Base-by-base conservation (phyloP, 2,329 filamentous ascomycete genomes). In the Cercospora sp. region DNA sequence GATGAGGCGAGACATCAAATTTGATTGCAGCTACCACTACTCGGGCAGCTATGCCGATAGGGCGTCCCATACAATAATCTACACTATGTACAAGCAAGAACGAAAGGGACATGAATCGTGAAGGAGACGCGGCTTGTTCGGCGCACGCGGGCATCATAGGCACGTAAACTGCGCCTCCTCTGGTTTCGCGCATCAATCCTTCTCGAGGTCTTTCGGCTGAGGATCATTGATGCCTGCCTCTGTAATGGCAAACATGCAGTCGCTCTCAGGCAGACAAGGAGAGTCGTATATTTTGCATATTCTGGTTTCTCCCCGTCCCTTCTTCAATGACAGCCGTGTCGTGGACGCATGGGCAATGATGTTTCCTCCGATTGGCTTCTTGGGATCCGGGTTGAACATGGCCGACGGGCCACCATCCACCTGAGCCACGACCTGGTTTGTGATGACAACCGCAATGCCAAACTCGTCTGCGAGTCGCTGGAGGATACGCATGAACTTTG, bases 221-320 rank as follows among this genome's bases (percentile, higher is more conserved):
- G 95, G 95, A 78, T 99, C 95, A 30, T 93, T 93, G 76, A 99
- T 99, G 53, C 95, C 95, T 78, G 97, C 93, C 80, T 98, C 96
- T 66, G 92, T 93, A 79, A 99, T 99, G 58, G 95, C 94, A 82
- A 99, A 99, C 74, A 98, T 82, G 78, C 93, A 97, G 80, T 99
- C 96, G 75, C 93, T 96, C 82, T 99, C 95, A 0, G 95, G 95
- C 72, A 99, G 83, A 80, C 95, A 99, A 1, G 95, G 95, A 75
- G 94, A 98, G 81, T 99, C 96, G 78, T 99, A 99, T 70, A 99
- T 99, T 85, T 98, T 99, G 83, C 95, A 97, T 73, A 99, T 92
- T 83, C 95, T 88, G 23, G 95, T 99, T 84, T 99, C 95, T 31
- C 88, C 95, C 65, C 95, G 87, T 1, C 95, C 96, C 81, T 99